Evolutionary conservation across 1,139 yeast species (phyloP).

Genomic region (Sporopachydermia cereana): DNA sequence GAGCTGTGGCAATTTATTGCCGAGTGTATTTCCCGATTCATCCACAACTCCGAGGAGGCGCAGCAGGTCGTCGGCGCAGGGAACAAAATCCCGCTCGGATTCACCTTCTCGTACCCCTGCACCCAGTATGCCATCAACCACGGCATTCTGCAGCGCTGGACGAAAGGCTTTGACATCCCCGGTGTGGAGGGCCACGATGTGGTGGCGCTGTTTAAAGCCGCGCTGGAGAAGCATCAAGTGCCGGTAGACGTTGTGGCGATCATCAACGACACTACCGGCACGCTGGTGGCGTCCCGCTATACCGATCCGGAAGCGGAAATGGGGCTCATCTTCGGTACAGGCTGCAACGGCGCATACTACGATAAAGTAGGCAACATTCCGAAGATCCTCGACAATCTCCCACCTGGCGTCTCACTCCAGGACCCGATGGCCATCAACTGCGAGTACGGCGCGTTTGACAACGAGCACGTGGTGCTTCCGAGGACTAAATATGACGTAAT

Average conservation of each 20-base stretch:
- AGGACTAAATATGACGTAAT: conserved; percentile 77
- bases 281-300: conserved; percentile 90
- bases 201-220: conserved; percentile 77
- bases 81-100: conserved; percentile 67
- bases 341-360: conserved; percentile 95
- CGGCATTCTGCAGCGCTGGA: conserved; percentile 92
- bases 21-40: conserved; percentile 53
- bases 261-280: conserved; percentile 96
- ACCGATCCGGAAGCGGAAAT: conserved; percentile 79
- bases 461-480: conserved; percentile 74
- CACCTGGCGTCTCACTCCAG: conserved; percentile 47
- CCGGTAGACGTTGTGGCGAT: conserved; percentile 86
- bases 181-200: conserved; percentile 94
- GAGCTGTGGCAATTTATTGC: conserved; percentile 84
- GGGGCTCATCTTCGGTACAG: conserved; percentile 97
- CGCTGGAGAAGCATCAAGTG: conserved; percentile 49
- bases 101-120: conserved; percentile 92
- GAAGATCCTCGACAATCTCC: conserved; percentile 64
- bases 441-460: conserved; percentile 97
- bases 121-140: conserved; percentile 72
- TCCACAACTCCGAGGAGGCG: conserved; percentile 53
- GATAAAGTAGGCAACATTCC: conserved; percentile 68
- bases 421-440: conserved; percentile 94
- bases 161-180: conserved; percentile 91
- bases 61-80: conserved; percentile 17